Conservation (phyloP, 2,329 filamentous ascomycete genomes). For the Triangularia setosa region DNA sequence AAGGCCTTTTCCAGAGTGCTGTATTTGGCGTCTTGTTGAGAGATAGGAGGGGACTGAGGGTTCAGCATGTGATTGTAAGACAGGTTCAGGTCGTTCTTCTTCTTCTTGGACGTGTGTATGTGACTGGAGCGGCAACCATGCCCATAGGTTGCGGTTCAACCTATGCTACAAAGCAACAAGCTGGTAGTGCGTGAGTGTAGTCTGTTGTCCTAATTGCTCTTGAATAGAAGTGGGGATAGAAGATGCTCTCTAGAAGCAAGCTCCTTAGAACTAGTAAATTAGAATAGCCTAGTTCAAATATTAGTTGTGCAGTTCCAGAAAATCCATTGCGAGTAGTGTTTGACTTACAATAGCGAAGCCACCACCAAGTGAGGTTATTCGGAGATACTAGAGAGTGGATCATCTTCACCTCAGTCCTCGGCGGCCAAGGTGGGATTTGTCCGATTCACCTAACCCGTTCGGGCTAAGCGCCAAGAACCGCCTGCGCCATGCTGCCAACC, state of each 20-base stretch:
- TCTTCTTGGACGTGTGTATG: no score
- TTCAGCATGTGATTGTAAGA: no score
- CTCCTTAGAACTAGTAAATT: background rate
- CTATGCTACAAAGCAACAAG: no score
- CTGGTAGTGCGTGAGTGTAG: no score
- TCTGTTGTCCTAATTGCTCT: background rate
- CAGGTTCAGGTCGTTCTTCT: no score
- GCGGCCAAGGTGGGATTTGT: background rate
- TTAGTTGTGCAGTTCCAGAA: background rate
- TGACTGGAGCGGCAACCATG: no score
- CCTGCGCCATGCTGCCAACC: background rate
- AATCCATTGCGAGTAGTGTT: background rate
- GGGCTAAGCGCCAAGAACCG: background rate
- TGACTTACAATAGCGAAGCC: background rate
- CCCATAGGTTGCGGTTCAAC: no score
- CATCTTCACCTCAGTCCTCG: background rate
- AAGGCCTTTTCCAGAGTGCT: no score
- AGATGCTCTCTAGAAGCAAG: background rate
- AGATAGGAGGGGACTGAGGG: no score
- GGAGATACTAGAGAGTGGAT: background rate
- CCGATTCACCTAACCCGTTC: background rate
- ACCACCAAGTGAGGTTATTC: background rate
- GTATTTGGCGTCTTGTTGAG: no score
- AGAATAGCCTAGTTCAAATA: background rate
- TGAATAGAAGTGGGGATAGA: background rate